A percentile compares a stretch with the other conserved stretches of the same genome.
These are phyloP conservation scores for Fusarium pininemorale DNA, from an alignment of 2,329 filamentous ascomycete genomes.

Conservation along the genomic window DNA sequence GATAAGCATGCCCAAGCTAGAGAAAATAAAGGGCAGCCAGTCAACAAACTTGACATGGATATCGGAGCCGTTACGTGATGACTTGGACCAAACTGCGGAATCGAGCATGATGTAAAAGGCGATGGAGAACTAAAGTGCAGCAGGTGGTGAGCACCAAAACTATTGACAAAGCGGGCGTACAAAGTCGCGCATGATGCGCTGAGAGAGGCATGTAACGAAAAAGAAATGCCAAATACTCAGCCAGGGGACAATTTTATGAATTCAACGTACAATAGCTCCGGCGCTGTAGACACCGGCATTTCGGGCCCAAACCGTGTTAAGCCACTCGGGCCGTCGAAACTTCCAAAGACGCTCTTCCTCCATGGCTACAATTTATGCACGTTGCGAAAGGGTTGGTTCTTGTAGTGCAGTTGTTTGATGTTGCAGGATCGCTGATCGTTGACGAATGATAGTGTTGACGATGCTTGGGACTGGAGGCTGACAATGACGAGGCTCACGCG, in stretches of 20 bases:
- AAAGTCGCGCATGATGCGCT: neutral
- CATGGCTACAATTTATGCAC: slow-evolving; percentile 50
- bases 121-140: slow-evolving; percentile 63
- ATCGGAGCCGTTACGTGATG: slow-evolving; percentile 65
- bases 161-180: neutral
- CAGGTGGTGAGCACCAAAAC: slow-evolving; percentile 18
- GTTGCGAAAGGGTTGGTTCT: neutral
- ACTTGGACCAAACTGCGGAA: slow-evolving; percentile 73
- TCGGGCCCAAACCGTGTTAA: slow-evolving; percentile 70
- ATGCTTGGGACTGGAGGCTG: slow-evolving; percentile 32
- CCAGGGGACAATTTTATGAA: neutral
- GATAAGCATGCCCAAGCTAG: slow-evolving; percentile 73
- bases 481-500: slow-evolving; percentile 43
- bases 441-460: slow-evolving; percentile 21
- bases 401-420: neutral
- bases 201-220: neutral
- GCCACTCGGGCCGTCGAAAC: slow-evolving; percentile 72
- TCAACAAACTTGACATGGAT: slow-evolving; percentile 72
- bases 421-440: slow-evolving; percentile 1
- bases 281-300: slow-evolving; percentile 71
- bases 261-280: slow-evolving; percentile 66
- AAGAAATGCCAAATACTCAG: neutral
- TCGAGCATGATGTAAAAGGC: slow-evolving; percentile 76
- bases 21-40: slow-evolving; percentile 76
- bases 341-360: slow-evolving; percentile 74